These are phyloP conservation scores for Pestalotiopsis sp. DNA, from an alignment of 2,329 filamentous ascomycete species.

Conservation along the genomic window DNA sequence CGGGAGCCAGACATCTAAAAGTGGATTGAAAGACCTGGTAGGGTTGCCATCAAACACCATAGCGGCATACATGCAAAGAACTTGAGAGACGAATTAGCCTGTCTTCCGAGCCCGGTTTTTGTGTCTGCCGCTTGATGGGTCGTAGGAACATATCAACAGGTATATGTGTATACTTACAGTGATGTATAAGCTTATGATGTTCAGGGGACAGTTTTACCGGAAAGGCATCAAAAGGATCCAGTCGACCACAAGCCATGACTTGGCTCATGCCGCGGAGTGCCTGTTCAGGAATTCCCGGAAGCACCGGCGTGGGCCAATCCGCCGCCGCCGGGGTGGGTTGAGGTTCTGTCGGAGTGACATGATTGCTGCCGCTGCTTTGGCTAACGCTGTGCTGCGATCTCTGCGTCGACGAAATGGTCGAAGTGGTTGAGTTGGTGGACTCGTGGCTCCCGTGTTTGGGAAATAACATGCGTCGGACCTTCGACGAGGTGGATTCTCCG, in stretches of 20 bases:
- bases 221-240: background rate
- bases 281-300: background rate
- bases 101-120: too few species aligned
- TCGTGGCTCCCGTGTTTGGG: background rate
- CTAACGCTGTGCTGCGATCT: background rate
- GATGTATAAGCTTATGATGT: constrained; percentile 1
- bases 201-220: background rate
- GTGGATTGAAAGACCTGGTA: background rate
- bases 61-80: background rate
- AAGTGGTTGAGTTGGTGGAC: background rate
- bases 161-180: background rate
- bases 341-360: background rate
- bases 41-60: background rate
- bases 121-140: too few species aligned
- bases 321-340: background rate
- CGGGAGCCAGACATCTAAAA: background rate
- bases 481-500: background rate
- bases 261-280: background rate
- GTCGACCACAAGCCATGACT: background rate
- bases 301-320: background rate
- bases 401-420: background rate
- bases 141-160: too few species aligned
- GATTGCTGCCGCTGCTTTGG: background rate
- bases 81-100: background rate
- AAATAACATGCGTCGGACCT: background rate